phyloP scores from a whole-genome alignment of 495 filamentous ascomycete genomes.

The Podospora conica region DNA sequence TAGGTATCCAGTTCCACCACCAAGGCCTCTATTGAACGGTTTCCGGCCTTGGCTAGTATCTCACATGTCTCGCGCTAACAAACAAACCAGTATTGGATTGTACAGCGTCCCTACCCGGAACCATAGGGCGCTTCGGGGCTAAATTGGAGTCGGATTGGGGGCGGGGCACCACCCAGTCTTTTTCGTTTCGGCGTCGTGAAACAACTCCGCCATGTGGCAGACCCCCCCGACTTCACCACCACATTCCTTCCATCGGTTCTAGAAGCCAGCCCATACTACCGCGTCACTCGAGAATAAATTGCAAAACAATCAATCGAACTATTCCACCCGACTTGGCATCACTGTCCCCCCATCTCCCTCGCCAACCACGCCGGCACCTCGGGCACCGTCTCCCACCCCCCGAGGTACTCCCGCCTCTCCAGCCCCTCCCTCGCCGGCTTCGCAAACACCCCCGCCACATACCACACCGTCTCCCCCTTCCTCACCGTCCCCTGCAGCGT shows the following conservation, averaged over 20 bases:
- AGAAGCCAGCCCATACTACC: background rate
- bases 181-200: background rate
- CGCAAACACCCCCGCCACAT: constrained; percentile 45
- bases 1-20: too few species aligned
- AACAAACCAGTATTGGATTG: too few species aligned
- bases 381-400: constrained; percentile 50
- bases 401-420: constrained; percentile 35
- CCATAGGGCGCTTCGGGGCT: background rate
- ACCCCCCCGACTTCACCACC: background rate
- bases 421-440: constrained; percentile 40
- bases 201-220: background rate
- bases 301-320: background rate
- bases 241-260: background rate
- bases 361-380: constrained; percentile 50
- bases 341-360: constrained; percentile 33
- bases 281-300: background rate
- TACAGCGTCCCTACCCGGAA: background rate
- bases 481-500: constrained; percentile 50
- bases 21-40: too few species aligned
- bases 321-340: background rate
- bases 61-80: too few species aligned
- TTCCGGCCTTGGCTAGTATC: too few species aligned
- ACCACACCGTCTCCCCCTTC: constrained; percentile 44
- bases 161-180: background rate
- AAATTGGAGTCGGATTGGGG: background rate